Base-by-base conservation (phyloP, 495 filamentous ascomycete species). In the Tuber brumale region DNA sequence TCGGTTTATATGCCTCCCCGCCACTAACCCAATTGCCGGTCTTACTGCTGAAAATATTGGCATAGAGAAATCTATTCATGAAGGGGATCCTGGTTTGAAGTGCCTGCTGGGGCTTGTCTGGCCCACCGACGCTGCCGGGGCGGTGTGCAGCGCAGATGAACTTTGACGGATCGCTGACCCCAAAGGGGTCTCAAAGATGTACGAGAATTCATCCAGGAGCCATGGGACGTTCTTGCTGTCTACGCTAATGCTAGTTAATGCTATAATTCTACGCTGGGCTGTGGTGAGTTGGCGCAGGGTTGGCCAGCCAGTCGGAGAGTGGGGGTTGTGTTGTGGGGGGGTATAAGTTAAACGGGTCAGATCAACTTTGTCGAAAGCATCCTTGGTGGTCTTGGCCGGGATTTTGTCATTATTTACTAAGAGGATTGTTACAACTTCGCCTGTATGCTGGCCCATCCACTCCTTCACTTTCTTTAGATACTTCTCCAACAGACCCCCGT, bases 151-250 rank as follows among this genome's bases (percentile, higher is more conserved):
- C 87, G 85, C 91, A 94, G 83, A 86, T 87, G 83, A 87, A 88
- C 70, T 80, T 83, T 6, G 82, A 76, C 6, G 85, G 83, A 75
- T 88, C 86, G 5, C 87, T 88, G 7, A 89, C 86, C 73, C 89
- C 89, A 81, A 85, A 94, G 21, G 90, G 0, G 90, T 93, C 84
- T 93, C 91, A 82, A 92, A 94, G 80, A 91, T 88, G 83, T 92
- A 87, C 73, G 85, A 83, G 83, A 92, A 94, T 81, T 94, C 90
- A 75, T 87, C 82, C 39, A 92, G 86, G n/a, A 93, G 88, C 83
- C 90, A 92, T 0, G 90, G 86, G 72, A 88, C 86, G 2, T 80
- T 76, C 14, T 80, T 72, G 70, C 86, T 83, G 74, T 88, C 73
- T 42, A 87, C 85, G 73, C 90, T 86, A 77, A 86, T 86, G 9